Conservation (phyloP, 1,284 basidiomycete genomes). For the Cryptococcus floricola region DNA sequence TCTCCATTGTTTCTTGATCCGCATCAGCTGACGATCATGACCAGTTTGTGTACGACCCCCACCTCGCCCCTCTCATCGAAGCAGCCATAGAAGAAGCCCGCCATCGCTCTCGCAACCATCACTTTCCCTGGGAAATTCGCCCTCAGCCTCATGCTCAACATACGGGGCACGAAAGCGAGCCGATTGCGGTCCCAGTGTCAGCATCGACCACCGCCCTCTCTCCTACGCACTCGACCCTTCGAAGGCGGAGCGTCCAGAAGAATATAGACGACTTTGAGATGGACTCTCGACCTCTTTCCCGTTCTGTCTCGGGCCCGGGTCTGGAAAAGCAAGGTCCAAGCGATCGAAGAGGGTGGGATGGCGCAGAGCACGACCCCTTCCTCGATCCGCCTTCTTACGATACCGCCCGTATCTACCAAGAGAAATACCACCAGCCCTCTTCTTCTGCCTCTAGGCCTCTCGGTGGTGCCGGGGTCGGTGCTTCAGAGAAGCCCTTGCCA, state of each 20-base stretch:
- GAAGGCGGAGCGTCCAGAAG: neutral
- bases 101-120: neutral
- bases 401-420: neutral
- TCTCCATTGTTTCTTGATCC: neutral
- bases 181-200: neutral
- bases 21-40: neutral
- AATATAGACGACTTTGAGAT: too few relatives aligned
- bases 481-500: neutral
- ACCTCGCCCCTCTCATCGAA: conserved; percentile 39
- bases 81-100: conserved; percentile 27
- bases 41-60: conserved; percentile 45
- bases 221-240: neutral
- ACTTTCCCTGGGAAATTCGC: conserved; percentile 3
- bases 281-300: neutral
- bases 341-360: neutral
- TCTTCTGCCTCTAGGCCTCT: neutral
- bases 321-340: too few relatives aligned
- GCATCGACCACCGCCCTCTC: neutral
- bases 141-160: conserved; percentile 1
- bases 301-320: too few relatives aligned
- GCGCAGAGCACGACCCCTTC: neutral
- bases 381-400: neutral
- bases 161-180: conserved; percentile 5
- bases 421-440: neutral
- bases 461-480: neutral